phyloP scores from a whole-genome alignment of 1,284 basidiomycete genomes.

The Ganoderma lucidum region DNA sequence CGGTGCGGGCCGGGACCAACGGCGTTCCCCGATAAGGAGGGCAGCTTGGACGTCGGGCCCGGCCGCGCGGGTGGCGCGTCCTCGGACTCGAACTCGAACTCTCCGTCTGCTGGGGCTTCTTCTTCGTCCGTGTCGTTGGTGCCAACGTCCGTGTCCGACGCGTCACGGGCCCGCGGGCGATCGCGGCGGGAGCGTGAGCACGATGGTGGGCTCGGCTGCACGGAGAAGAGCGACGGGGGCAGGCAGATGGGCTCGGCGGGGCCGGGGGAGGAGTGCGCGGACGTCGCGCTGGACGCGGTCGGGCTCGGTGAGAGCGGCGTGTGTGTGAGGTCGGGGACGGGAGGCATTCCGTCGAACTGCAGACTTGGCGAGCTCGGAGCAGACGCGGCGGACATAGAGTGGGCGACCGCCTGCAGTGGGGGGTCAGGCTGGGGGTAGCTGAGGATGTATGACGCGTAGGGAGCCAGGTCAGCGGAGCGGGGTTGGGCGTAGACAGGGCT shows the following conservation, averaged over 20 bases:
- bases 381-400: conserved; percentile 18
- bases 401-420: conserved; percentile 29
- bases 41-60: background rate
- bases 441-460: conserved; percentile 39
- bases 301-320: conserved; percentile 30
- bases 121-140: background rate
- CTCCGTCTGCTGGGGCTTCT: background rate
- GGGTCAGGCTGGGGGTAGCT: conserved; percentile 44
- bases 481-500: conserved; percentile 26
- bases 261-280: conserved; percentile 29
- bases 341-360: conserved; percentile 25
- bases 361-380: conserved; percentile 17
- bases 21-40: background rate
- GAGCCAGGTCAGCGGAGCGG: conserved; percentile 27
- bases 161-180: background rate
- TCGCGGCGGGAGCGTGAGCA: background rate
- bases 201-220: conserved; percentile 24
- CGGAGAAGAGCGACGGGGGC: conserved; percentile 40
- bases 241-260: conserved; percentile 36
- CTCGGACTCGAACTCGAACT: background rate
- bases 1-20: conserved; percentile 19
- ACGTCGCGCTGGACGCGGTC: conserved; percentile 22
- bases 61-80: background rate
- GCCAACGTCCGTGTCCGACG: conserved; percentile 1
- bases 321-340: conserved; percentile 25